phyloP scores from a whole-genome alignment of 345 rosid species.

The Citrus trifoliata region DNA sequence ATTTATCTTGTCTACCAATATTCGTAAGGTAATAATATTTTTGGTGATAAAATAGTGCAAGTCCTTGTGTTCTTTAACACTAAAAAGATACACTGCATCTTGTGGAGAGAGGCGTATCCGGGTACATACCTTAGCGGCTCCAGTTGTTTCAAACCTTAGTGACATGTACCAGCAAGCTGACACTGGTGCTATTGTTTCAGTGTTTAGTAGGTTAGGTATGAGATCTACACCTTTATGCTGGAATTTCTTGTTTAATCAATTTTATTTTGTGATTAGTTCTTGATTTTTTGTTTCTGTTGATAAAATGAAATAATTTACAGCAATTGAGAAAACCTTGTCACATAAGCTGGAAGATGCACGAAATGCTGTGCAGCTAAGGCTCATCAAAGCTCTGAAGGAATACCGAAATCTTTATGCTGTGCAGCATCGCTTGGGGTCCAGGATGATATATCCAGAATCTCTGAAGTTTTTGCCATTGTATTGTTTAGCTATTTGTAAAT shows the following conservation, averaged over 20 bases:
- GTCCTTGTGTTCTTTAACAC: constrained; percentile 40
- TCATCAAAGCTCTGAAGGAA: constrained; percentile 88
- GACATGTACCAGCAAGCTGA: constrained; percentile 98
- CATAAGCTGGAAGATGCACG: constrained; percentile 94
- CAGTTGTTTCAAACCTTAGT: constrained; percentile 87
- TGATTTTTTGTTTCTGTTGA: constrained; percentile 7
- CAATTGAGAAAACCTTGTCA: constrained; percentile 86
- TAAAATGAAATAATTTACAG: constrained; percentile 43
- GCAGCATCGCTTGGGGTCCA: constrained; percentile 93
- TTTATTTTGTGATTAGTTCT: constrained; percentile 5
- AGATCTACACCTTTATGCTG: constrained; percentile 4
- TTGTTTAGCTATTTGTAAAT: constrained; percentile 84
- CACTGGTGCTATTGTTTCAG: constrained; percentile 79
- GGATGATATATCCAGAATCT: constrained; percentile 95
- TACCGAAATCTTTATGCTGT: constrained; percentile 85
- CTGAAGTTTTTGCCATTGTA: constrained; percentile 78
- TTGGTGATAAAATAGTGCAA: not conserved
- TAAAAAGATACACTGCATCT: constrained; percentile 90
- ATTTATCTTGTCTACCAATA: not conserved
- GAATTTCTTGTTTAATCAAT: constrained; percentile 19
- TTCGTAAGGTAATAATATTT: not conserved
- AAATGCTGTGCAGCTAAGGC: constrained; percentile 65
- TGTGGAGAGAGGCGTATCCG: constrained; percentile 99
- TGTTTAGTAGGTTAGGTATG: constrained; percentile 83
- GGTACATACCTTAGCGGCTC: constrained; percentile 91